Evolutionary conservation across 192 early-diverging fungal genomes (phyloP).

Genomic region (Diversispora epigaea): DNA sequence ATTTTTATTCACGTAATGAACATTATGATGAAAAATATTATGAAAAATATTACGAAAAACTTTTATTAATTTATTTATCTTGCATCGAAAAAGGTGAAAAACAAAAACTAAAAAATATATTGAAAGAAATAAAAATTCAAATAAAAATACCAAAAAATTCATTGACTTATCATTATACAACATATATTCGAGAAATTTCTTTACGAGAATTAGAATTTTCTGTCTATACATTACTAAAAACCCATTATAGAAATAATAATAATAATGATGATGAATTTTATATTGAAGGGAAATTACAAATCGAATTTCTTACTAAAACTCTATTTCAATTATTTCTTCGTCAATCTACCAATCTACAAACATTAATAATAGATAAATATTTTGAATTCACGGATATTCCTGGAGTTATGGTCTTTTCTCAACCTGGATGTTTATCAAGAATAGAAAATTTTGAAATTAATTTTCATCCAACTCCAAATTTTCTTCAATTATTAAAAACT

Average conservation of each 20-base stretch:
- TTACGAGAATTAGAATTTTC: constrained; percentile 9
- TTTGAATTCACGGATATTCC: not conserved
- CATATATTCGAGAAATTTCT: not conserved
- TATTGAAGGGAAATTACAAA: not conserved
- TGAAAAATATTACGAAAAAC: not conserved
- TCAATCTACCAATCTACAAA: not conserved
- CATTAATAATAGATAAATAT: constrained; percentile 1
- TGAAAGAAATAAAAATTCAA: not conserved
- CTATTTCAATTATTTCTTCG: not conserved
- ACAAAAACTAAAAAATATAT: not conserved
- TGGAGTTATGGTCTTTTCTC: not conserved
- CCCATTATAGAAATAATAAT: not conserved
- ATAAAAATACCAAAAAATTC: not conserved
- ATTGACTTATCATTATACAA: not conserved
- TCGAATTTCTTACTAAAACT: not conserved
- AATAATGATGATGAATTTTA: not conserved
- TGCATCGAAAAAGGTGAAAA: not conserved
- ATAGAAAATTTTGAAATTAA: not conserved
- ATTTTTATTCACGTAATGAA: no score
- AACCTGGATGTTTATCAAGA: not conserved
- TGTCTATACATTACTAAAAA: not conserved
- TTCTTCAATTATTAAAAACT: not conserved
- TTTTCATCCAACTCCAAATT: not conserved
- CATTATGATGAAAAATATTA: no score
- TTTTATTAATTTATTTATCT: not conserved